Evolutionary conservation across 75 land plant species (phyloP), one percentile per base, ranked within the genome.

Genomic region (Azolla pinnata): DNA sequence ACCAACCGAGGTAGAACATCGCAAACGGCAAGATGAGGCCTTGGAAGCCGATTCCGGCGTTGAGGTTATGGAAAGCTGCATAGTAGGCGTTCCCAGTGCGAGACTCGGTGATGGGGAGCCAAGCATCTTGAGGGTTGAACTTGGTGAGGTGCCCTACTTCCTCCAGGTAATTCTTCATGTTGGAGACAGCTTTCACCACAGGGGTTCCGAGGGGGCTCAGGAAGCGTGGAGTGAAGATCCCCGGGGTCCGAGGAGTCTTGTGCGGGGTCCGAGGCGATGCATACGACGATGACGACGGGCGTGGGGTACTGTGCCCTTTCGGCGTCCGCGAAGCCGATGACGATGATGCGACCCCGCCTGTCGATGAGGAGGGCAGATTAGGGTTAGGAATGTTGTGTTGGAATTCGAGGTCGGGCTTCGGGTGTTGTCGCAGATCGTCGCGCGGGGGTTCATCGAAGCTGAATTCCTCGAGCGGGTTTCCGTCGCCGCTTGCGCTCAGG

Each of bases 81-180:
- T 91, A 91, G 59, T 79, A 79, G 24, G 81, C 82, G 61, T 91
- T 91, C 25, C 97, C 97, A 54, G 83, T 87, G 24, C 97, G 68
- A 1, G 95, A 83, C 68, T 91, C 97, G 24, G 97, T 91, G 58
- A 91, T 79, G 25, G 97, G 97, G 5, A 91, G 82, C 97, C 97
- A 91, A 23, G 85, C 83, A 62, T 91, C 93, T 40, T 71, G 81
- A 2, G 85, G 86, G 55, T 84, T 77, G 45, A 87, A 72, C 66
- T 78, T 87, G 17, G 95, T 84, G 1, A 84, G 60, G 61, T 91
- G 97, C 1, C 97, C 97, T n/a, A 91, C 78, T 19, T 90, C 93
- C 59, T 90, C 97, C 20, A 90, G 71, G 49, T 87, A 86, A 20
- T 74, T 69, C 45, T 80, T 72, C 87, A 90, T 81, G 76, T 69